A percentile compares a stretch with the other conserved stretches of the same genome.
These are phyloP conservation scores for Volvariella surrecta DNA, from an alignment of 1,284 basidiomycete species.

Conservation along the genomic window DNA sequence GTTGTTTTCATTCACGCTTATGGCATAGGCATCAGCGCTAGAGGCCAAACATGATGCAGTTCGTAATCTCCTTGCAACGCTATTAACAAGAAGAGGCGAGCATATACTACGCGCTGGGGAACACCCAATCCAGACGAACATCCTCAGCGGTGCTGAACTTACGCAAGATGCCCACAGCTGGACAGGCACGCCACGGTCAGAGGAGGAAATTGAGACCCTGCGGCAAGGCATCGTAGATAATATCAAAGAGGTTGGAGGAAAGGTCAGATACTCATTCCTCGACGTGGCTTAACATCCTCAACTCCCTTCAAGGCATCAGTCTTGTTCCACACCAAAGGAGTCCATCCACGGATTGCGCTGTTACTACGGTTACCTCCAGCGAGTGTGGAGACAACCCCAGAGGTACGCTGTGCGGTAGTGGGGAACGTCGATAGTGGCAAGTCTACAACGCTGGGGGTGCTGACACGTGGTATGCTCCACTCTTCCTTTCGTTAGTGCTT, in stretches of 20 bases:
- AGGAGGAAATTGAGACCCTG: constrained; percentile 43
- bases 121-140: constrained; percentile 41
- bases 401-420: constrained; percentile 92
- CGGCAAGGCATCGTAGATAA: constrained; percentile 31
- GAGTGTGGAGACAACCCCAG: constrained; percentile 65
- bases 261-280: constrained; percentile 31
- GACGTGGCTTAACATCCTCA: background rate
- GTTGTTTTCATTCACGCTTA: background rate
- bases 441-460: constrained; percentile 86
- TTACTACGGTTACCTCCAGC: constrained; percentile 66
- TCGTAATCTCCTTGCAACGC: constrained; percentile 52
- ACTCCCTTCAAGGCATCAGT: constrained; percentile 37
- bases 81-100: constrained; percentile 63
- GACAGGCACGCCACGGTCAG: constrained; percentile 41
- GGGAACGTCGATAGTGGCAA: constrained; percentile 96
- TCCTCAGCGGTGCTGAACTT: constrained; percentile 43
- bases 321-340: constrained; percentile 37
- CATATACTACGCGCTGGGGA: constrained; percentile 63
- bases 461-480: constrained; percentile 53
- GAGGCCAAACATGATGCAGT: constrained; percentile 39
- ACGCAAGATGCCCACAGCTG: constrained; percentile 38
- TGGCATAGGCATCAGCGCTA: background rate
- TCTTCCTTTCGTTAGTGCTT: constrained; percentile 1
- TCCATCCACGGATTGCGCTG: constrained; percentile 46
- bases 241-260: constrained; percentile 69